Evolutionary conservation across 495 filamentous ascomycete genomes (phyloP).

Genomic region (Hypoxylon fragiforme): DNA sequence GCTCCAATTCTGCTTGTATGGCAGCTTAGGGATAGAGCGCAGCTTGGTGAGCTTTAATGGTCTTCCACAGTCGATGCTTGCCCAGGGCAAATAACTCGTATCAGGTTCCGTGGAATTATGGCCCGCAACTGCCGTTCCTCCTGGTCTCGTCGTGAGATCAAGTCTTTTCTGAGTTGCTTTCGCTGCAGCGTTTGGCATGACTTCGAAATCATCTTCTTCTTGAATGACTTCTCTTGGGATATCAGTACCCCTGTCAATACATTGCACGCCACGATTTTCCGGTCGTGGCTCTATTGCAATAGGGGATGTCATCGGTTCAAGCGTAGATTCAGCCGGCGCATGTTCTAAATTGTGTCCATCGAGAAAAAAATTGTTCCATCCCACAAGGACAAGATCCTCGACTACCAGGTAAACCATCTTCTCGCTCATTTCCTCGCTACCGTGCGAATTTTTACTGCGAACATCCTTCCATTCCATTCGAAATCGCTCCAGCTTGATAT

Average conservation of each 20-base stretch:
- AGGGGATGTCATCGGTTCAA: neutral
- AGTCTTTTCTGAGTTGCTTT: slow-evolving; percentile 28
- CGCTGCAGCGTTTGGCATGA: slow-evolving; percentile 24
- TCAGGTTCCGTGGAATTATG: neutral
- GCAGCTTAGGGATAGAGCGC: slow-evolving; percentile 46
- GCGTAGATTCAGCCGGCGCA: neutral
- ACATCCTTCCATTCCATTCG: slow-evolving; percentile 25
- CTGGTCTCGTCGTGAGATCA: slow-evolving; percentile 14
- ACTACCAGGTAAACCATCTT: slow-evolving; percentile 45
- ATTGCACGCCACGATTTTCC: neutral
- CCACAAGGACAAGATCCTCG: slow-evolving; percentile 43
- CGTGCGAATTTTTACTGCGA: neutral
- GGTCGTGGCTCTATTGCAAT: neutral
- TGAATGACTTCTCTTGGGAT: slow-evolving; percentile 16
- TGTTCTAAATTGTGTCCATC: slow-evolving; percentile 23
- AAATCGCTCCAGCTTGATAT: slow-evolving; percentile 43
- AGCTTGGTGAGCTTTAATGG: slow-evolving; percentile 48
- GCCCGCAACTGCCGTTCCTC: neutral
- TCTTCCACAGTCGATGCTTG: slow-evolving; percentile 28
- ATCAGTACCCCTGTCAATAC: slow-evolving; percentile 17
- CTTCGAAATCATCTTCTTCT: slow-evolving; percentile 38
- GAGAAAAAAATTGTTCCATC: slow-evolving; percentile 43
- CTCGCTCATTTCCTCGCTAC: neutral
- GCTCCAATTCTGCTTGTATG: slow-evolving; percentile 55
- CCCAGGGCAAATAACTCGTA: slow-evolving; percentile 25